Evolutionary conservation across 371 early-diverging fungal genomes (phyloP), one percentile per base, ranked within the genome.

Genomic region (Lichtheimia hyalospora): DNA sequence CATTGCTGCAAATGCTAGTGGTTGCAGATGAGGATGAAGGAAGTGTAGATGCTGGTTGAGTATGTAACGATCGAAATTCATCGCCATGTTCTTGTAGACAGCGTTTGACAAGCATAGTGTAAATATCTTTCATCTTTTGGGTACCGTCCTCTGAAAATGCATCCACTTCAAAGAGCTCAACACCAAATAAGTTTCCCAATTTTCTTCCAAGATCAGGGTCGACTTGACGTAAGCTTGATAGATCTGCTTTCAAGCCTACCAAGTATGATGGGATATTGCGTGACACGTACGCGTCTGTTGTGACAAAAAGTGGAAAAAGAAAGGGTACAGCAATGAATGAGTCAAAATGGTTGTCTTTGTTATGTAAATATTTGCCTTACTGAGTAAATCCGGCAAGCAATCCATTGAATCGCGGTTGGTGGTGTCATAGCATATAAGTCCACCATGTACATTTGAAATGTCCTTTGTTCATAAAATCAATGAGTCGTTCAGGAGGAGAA

Each of bases 381-480:
- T 67, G 52, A 70, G 65, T 57, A 77, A 57, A 63, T 74, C 71
- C 15, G 69, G 69, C 52, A 73, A 55, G 42, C 68, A 67, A 42
- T 71, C 71, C 54, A 73, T 54, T 15, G 73, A 72, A 39, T 64
- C 66, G 40, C 54, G 58, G 57, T 69, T 63, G 2, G 68, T 63
- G 41, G 66, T 59, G 28, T 77, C 77, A 60, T 74, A 77, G 48
- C 78, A 77, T 39, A 74, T 68, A 23, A 77, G 55, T 8, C 69
- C 70, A 49, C 71, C 72, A 55, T 77, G 71, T 23, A 60, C 56
- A 27, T 43, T 51, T 25, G 70, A 62, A 28, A 68, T 21, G 40
- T 54, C 63, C 74, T 73, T 49, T 42, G 18, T 21, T 15, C 12
- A 18, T 16, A 52, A 52, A 27, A 15, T 7, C 14, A 54, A 34